These are phyloP conservation scores for Mycena citricolor DNA, from an alignment of 1,284 basidiomycete species.

Conservation along the genomic window DNA sequence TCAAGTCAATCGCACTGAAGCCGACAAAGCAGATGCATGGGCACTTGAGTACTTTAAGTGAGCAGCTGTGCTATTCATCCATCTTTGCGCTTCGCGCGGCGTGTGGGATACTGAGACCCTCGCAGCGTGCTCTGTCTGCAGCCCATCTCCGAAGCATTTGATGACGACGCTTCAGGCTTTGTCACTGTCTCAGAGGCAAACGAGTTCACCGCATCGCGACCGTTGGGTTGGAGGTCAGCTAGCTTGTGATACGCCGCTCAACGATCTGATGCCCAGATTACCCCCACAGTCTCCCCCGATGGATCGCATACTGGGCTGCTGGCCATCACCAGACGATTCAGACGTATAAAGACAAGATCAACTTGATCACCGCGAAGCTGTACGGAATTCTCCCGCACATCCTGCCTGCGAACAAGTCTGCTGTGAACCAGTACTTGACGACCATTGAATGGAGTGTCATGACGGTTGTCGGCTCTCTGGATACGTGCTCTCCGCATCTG, in stretches of 20 bases:
- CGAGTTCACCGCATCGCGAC: slow-evolving; percentile 28
- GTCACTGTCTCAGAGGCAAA: slow-evolving; percentile 34
- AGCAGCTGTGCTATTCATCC: neutral
- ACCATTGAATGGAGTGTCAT: slow-evolving; percentile 3
- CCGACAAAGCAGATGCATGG: slow-evolving; percentile 18
- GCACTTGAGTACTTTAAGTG: slow-evolving; percentile 19
- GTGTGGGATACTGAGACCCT: too few relatives aligned
- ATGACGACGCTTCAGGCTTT: slow-evolving; percentile 32
- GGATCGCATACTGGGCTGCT: slow-evolving; percentile 29
- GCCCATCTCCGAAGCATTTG: slow-evolving; percentile 28
- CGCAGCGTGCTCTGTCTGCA: slow-evolving; percentile 19
- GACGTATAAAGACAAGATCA: slow-evolving; percentile 12
- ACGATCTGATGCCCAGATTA: neutral
- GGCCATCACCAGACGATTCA: slow-evolving; percentile 19
- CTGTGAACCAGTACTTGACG: slow-evolving; percentile 23
- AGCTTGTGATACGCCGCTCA: neutral
- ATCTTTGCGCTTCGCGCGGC: too few relatives aligned
- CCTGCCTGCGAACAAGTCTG: slow-evolving; percentile 22
- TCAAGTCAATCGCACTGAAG: too few relatives aligned
- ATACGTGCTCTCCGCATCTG: slow-evolving; percentile 14
- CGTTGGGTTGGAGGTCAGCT: slow-evolving; percentile 31
- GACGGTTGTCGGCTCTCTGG: slow-evolving; percentile 10
- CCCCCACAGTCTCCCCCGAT: slow-evolving; percentile 24
- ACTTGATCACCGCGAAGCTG: slow-evolving; percentile 22
- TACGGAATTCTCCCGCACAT: slow-evolving; percentile 16